Evolutionary conservation across 78 protist genomes (phyloP).

Genomic region (Dictyostelium capitatum): DNA sequence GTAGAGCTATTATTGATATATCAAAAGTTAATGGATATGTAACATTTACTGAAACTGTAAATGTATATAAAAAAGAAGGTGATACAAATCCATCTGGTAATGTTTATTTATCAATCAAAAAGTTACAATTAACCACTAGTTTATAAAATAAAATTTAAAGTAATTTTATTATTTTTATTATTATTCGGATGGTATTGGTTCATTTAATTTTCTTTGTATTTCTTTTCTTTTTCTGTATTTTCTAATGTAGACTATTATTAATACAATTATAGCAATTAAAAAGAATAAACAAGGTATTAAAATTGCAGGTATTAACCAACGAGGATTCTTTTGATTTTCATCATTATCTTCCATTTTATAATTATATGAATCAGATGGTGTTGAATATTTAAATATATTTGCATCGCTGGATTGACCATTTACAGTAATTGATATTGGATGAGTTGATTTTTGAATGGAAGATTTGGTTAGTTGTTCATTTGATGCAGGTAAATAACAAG

Average conservation of each 20-base stretch:
- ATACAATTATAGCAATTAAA: neutral
- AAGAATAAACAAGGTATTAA: neutral
- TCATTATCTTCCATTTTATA: neutral
- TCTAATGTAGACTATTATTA: neutral
- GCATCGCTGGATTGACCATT: constrained; percentile 7
- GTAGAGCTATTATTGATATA: constrained; percentile 11
- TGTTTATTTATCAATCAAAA: neutral
- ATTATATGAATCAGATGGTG: neutral
- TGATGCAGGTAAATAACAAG: constrained; percentile 9
- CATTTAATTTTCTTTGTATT: constrained; percentile 25
- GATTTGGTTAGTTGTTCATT: neutral
- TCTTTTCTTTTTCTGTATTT: constrained; percentile 11
- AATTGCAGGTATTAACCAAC: constrained; percentile 18
- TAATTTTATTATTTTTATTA: neutral
- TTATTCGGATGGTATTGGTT: constrained; percentile 9
- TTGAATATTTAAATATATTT: neutral
- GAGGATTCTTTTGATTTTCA: neutral
- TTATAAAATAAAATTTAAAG: too few species aligned
- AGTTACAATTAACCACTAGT: neutral
- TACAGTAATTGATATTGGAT: neutral
- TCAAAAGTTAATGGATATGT: neutral
- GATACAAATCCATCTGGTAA: neutral
- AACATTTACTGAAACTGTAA: too few species aligned
- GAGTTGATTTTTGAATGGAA: neutral
- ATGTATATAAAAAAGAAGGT: neutral